Evolutionary conservation across 768 basidiomycete genomes (phyloP), one percentile per base, ranked within the genome.

Genomic region (Phlebiopsis gigantea): DNA sequence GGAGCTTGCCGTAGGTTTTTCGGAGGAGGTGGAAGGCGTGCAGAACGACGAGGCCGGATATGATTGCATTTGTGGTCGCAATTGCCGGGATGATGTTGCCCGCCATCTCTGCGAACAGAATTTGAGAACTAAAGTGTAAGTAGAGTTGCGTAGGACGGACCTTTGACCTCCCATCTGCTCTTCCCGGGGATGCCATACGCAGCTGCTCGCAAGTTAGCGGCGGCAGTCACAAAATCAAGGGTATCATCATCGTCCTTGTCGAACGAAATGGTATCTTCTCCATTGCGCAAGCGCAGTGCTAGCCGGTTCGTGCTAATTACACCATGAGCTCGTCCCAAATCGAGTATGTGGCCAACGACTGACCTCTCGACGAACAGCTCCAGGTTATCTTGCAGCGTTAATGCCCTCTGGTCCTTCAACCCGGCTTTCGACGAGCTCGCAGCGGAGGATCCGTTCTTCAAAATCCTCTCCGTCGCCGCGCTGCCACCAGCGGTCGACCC

Each of bases 51-150:
- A 96, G 76, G 0, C 96, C 97, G 0, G 97, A 89, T 62, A 98
- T 85, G 70, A 99, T 91, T 9, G 97, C 97, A 69, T 99, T 99
- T 22, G 97, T 99, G 3, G 97, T 99, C 4, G 97, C 97, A 64
- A 99, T 98, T 1, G 97, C 97, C 5, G 97, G 97, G 61, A 98
- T 99, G 65, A 99, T 98, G 71, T 99, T 99, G 9, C 97, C 97
- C 0, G 97, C 97, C 92, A 98, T 98, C 72, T 98, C 95, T 96
- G 69, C 21, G 22, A 22, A 25, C 4, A 41, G 26, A 4, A 12
- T 46, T 28, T 57, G 19, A 17, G 3, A 39, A 12, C 2, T 45
- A 55, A 57, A n/a, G 14, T 31, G 24, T 39, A 8, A 39, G 34
- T 39, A 24, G 21, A 41, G 22, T 31, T 19, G 5, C 46, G 17